These are phyloP conservation scores for Lactuca saligna DNA, from an alignment of 129 eudicot species.

Conservation along the genomic window DNA sequence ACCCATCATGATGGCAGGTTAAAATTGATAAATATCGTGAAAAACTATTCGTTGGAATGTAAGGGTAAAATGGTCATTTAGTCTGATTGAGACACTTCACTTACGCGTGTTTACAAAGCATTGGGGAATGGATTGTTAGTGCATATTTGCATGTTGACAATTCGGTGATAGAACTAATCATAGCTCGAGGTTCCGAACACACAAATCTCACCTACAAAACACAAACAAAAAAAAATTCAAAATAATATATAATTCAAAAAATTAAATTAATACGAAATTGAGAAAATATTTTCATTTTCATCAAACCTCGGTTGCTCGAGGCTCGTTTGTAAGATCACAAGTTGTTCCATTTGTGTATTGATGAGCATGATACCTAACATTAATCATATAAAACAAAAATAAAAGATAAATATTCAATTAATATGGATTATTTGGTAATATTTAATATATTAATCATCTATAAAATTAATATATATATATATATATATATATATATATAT, in stretches of 20 bases:
- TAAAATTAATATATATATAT: neutral
- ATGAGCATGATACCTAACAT: slow-evolving; percentile 90
- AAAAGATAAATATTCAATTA: neutral
- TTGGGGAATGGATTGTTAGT: slow-evolving; percentile 86
- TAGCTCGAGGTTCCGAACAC: slow-evolving; percentile 88
- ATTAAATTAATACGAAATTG: too few species aligned
- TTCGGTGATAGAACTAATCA: slow-evolving; percentile 92
- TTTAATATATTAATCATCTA: neutral
- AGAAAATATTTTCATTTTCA: neutral
- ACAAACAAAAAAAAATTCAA: neutral
- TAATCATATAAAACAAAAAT: neutral
- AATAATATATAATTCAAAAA: neutral
- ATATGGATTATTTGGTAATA: neutral
- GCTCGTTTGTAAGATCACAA: slow-evolving; percentile 85
- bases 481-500: neutral
- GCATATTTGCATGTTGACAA: slow-evolving; percentile 97
- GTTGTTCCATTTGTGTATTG: slow-evolving; percentile 80
- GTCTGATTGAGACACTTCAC: slow-evolving; percentile 39
- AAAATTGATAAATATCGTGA: slow-evolving; percentile 3
- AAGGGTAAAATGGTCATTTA: neutral
- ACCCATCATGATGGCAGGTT: neutral
- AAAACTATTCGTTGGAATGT: neutral
- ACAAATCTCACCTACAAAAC: slow-evolving; percentile 84
- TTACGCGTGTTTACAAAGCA: slow-evolving; percentile 94
- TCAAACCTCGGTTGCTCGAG: slow-evolving; percentile 92